These are phyloP conservation scores for Naganishia sp. DNA, from an alignment of 1,284 basidiomycete species.

Conservation along the genomic window DNA sequence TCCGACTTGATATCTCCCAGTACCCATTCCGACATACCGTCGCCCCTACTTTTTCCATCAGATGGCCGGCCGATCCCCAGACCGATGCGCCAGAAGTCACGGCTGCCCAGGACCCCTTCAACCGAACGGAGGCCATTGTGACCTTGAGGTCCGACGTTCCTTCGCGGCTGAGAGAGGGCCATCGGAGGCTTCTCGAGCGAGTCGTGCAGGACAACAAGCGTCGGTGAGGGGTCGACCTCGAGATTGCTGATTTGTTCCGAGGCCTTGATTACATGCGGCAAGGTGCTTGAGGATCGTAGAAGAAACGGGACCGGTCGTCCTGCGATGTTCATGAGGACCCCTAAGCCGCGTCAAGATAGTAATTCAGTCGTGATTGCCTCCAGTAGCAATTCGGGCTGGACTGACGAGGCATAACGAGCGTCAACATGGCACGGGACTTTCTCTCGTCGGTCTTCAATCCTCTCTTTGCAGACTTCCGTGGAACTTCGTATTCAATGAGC, in stretches of 20 bases:
- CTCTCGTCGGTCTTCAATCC: too few relatives aligned
- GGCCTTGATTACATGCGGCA: background rate
- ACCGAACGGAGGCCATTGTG: conserved; percentile 33
- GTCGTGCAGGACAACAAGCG: conserved; percentile 32
- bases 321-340: conserved; percentile 30
- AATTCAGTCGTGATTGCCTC: too few relatives aligned
- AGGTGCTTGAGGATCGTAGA: conserved; percentile 10
- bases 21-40: conserved; percentile 28
- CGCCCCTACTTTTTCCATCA: conserved; percentile 17
- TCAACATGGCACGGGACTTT: conserved; percentile 2
- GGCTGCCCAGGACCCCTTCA: conserved; percentile 19
- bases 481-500: conserved; percentile 4
- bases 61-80: conserved; percentile 32
- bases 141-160: conserved; percentile 27
- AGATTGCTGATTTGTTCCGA: background rate
- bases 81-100: conserved; percentile 33
- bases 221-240: conserved; percentile 14
- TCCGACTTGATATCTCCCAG: conserved; percentile 10
- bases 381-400: background rate
- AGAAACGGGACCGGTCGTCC: conserved; percentile 30
- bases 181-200: conserved; percentile 24
- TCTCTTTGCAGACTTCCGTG: too few relatives aligned
- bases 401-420: conserved; percentile 32
- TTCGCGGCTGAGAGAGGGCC: conserved; percentile 18
- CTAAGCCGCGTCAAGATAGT: conserved; percentile 6